Evolutionary conservation across 345 rosid species (phyloP).

Genomic region (Lumnitzera littorea): DNA sequence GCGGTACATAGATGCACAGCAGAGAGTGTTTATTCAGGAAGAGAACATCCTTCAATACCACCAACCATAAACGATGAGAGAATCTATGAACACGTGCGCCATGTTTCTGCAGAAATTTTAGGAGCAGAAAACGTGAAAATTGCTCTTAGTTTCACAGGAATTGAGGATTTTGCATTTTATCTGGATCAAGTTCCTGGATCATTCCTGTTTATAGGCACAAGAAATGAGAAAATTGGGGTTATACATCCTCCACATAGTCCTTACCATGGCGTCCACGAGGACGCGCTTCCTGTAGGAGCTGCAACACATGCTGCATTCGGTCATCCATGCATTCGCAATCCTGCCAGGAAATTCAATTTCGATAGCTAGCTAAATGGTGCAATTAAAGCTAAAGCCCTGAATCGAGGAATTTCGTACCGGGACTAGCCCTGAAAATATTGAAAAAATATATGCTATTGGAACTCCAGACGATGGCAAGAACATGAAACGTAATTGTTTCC

Average conservation of each 20-base stretch:
- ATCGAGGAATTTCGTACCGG: too few species aligned
- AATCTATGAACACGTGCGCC: constrained; percentile 27
- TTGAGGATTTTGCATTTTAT: constrained; percentile 63
- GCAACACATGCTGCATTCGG: constrained; percentile 46
- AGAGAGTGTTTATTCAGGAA: constrained; percentile 31
- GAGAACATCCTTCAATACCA: constrained; percentile 35
- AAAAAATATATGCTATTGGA: too few species aligned
- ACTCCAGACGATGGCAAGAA: too few species aligned
- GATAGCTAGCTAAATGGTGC: too few species aligned
- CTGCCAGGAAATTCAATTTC: neutral
- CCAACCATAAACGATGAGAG: constrained; percentile 39
- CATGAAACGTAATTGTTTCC: too few species aligned
- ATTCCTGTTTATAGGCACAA: constrained; percentile 32
- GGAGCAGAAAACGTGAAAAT: constrained; percentile 37
- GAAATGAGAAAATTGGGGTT: constrained; percentile 32
- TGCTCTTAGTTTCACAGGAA: constrained; percentile 41
- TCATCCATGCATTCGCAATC: constrained; percentile 27
- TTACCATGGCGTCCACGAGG: constrained; percentile 41
- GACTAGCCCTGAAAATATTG: too few species aligned
- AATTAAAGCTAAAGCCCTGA: too few species aligned
- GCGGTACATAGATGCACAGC: constrained; percentile 50
- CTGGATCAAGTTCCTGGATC: constrained; percentile 37
- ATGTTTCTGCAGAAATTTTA: constrained; percentile 20
- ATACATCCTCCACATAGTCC: constrained; percentile 44
- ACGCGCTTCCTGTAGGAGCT: constrained; percentile 45